Conservation (phyloP, 495 filamentous ascomycete species). For the Haplographium delicatum region DNA sequence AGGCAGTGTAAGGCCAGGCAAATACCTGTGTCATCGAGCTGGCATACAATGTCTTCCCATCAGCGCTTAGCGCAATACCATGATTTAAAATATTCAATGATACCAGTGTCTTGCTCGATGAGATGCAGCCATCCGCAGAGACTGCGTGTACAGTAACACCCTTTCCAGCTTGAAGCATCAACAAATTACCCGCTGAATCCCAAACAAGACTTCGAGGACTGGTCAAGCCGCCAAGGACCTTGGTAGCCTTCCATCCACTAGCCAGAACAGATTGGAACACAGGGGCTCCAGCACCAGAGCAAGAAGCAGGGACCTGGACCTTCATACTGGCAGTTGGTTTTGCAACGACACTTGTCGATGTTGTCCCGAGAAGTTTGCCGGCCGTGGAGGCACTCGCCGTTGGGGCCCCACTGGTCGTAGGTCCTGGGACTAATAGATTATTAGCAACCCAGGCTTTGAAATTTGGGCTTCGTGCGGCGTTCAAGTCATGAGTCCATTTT, state of each 20-base stretch:
- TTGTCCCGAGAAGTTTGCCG: no score
- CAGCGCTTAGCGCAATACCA: constrained; percentile 17
- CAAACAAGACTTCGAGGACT: not conserved
- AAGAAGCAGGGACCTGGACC: constrained; percentile 4
- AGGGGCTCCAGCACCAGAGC: not conserved
- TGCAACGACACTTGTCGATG: no score
- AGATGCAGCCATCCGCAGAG: not conserved
- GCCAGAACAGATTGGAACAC: not conserved
- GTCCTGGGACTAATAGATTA: constrained; percentile 1
- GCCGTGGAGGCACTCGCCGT: no score
- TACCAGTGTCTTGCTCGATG: not conserved
- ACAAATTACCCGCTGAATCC: not conserved
- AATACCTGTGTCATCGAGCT: not conserved
- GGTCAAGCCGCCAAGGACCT: not conserved
- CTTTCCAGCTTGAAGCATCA: not conserved
- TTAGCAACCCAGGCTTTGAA: constrained; percentile 7
- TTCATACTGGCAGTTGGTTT: no score
- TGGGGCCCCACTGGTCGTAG: not conserved
- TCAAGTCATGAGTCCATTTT: constrained; percentile 13
- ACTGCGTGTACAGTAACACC: not conserved
- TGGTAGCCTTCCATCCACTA: not conserved
- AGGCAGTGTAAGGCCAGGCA: not conserved
- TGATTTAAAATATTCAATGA: not conserved
- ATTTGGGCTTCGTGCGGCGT: constrained; percentile 7
- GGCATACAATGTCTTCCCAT: constrained; percentile 24